These are phyloP conservation scores for Dillenia turbinata DNA, from an alignment of 164 flowering plant species.

Conservation along the genomic window DNA sequence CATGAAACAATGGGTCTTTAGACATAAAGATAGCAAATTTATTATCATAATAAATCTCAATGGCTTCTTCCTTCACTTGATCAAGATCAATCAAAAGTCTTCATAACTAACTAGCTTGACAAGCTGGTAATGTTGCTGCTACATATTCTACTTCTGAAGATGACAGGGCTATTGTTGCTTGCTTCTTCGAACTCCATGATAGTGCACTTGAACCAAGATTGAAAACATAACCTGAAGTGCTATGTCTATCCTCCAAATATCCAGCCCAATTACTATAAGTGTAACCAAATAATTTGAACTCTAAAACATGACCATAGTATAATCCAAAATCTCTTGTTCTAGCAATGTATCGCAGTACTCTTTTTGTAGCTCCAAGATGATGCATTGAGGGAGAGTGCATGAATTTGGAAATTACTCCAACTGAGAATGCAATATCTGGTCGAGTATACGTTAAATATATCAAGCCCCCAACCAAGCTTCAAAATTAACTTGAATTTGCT, in stretches of 20 bases:
- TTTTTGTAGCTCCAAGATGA: background rate
- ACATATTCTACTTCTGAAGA: background rate
- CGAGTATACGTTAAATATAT: too few relatives aligned
- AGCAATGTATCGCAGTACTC: background rate
- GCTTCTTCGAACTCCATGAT: constrained; percentile 9
- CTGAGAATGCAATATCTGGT: background rate
- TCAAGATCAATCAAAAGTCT: too few relatives aligned
- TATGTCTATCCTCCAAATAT: background rate
- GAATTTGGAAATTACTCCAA: background rate
- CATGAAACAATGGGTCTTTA: too few relatives aligned
- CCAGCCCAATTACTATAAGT: constrained; percentile 1
- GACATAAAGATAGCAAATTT: too few relatives aligned
- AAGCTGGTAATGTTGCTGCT: background rate
- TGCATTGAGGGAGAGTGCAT: background rate
- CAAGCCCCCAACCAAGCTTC: too few relatives aligned
- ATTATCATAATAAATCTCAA: too few relatives aligned
- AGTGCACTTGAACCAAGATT: background rate
- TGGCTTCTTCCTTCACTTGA: too few relatives aligned
- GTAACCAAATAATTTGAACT: background rate
- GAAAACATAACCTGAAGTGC: constrained; percentile 3
- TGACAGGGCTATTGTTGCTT: constrained; percentile 1
- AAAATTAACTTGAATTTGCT: too few relatives aligned
- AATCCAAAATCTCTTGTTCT: background rate
- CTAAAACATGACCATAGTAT: background rate
- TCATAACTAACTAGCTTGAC: background rate